A percentile compares a stretch with the other conserved stretches of the same genome.
phyloP scores from a whole-genome alignment of 108 stramenopile genomes.

The Nitzschia inconspicua region DNA sequence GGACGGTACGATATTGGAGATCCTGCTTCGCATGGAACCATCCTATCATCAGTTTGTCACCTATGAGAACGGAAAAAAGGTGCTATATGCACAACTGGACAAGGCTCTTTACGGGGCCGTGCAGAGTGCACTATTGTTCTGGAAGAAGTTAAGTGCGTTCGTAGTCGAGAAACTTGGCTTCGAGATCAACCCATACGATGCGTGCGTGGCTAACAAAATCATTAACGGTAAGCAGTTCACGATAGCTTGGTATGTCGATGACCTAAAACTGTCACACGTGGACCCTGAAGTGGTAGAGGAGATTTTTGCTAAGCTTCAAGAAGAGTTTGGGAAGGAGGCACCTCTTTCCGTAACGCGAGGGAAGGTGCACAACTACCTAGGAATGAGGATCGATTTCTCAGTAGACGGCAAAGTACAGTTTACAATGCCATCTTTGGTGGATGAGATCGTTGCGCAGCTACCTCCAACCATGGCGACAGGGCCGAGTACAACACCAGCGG shows the following conservation, averaged over 20 bases:
- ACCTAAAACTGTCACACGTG: conserved; percentile 32
- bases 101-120: conserved; percentile 45
- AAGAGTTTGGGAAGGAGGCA: conserved; percentile 8
- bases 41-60: not conserved
- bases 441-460: conserved; percentile 4
- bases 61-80: too few relatives aligned
- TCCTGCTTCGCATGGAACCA: conserved; percentile 6
- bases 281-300: conserved; percentile 8
- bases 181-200: conserved; percentile 39
- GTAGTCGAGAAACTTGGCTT: conserved; percentile 15
- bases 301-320: conserved; percentile 1
- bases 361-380: conserved; percentile 39
- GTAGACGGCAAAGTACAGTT: conserved; percentile 12
- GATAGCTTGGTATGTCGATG: conserved; percentile 28
- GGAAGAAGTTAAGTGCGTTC: conserved; percentile 4
- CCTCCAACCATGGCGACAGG: not conserved
- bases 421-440: conserved; percentile 16
- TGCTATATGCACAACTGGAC: too few relatives aligned
- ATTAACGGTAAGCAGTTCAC: conserved; percentile 28
- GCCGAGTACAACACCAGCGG: conserved; percentile 26
- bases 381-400: conserved; percentile 32
- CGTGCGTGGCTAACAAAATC: conserved; percentile 37
- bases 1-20: conserved; percentile 4
- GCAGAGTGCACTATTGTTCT: conserved; percentile 27
- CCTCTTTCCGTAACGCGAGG: conserved; percentile 28